A percentile compares a stretch with the other conserved stretches of the same genome.
Evolutionary conservation across 2,329 filamentous ascomycete species (phyloP).

Genomic region (Knufia fluminis): DNA sequence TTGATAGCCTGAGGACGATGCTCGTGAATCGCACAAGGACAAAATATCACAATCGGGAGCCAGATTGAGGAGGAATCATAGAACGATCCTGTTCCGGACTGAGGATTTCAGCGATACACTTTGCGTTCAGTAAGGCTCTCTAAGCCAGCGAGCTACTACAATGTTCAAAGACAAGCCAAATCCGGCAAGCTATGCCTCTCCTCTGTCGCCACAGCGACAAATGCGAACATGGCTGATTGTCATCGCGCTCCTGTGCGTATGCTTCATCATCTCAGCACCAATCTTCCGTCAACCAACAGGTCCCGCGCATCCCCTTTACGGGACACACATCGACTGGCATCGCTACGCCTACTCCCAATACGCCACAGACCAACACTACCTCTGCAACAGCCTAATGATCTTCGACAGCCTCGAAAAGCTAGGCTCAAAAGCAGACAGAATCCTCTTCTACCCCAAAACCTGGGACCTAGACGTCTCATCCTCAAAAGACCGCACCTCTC

Average conservation of each 20-base stretch:
- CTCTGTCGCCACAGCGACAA: not conserved
- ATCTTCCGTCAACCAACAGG: not conserved
- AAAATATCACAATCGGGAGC: not conserved
- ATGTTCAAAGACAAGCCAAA: constrained; percentile 2
- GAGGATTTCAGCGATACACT: no score
- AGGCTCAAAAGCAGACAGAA: constrained; percentile 32
- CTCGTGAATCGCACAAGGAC: not conserved
- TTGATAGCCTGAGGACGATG: not conserved
- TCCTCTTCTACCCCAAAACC: constrained; percentile 34
- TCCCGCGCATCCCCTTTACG: not conserved
- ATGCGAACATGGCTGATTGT: not conserved
- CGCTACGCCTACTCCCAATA: constrained; percentile 37
- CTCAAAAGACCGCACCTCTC: constrained; percentile 25
- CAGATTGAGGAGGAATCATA: not conserved
- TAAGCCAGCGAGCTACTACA: not conserved
- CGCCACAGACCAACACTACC: constrained; percentile 33
- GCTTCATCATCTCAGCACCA: not conserved
- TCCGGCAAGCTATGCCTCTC: not conserved
- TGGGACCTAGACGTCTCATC: constrained; percentile 28
- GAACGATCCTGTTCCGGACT: not conserved
- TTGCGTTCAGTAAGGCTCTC: not conserved
- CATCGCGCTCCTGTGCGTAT: not conserved
- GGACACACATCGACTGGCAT: constrained; percentile 30
- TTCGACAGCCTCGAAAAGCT: constrained; percentile 33
- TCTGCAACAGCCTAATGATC: constrained; percentile 36